A percentile compares a stretch with the other conserved stretches of the same genome.
Evolutionary conservation across 768 basidiomycete genomes (phyloP).

Genomic region (Termitomyces sp.): DNA sequence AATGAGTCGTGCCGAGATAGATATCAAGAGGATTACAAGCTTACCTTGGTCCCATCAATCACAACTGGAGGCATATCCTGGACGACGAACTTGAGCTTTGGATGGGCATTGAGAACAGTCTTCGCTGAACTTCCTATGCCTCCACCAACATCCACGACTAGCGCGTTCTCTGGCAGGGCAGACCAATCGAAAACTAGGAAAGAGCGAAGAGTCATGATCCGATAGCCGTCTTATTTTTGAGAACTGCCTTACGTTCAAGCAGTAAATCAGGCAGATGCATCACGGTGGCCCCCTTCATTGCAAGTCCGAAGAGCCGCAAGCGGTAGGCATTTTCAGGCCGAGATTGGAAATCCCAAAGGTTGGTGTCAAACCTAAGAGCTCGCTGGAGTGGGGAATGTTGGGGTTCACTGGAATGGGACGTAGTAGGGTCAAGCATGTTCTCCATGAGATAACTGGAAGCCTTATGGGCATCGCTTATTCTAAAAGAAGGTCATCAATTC

Average conservation of each 20-base stretch:
- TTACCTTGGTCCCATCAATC: conserved; percentile 1
- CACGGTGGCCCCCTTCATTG: conserved; percentile 17
- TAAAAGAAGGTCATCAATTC: background rate
- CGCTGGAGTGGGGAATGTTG: conserved; percentile 13
- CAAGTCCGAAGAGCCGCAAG: conserved; percentile 22
- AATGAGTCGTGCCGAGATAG: background rate
- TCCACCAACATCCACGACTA: conserved; percentile 61
- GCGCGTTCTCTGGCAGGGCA: conserved; percentile 35
- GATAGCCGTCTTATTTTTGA: background rate
- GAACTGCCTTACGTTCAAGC: conserved; percentile 11
- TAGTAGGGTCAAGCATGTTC: conserved; percentile 17
- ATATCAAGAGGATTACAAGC: background rate
- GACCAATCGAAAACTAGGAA: conserved; percentile 50
- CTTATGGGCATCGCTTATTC: conserved; percentile 20
- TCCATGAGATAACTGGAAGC: conserved; percentile 22
- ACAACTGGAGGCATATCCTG: conserved; percentile 42
- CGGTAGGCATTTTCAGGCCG: conserved; percentile 18
- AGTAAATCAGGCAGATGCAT: conserved; percentile 14
- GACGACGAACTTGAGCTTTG: conserved; percentile 37
- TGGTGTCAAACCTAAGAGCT: conserved; percentile 12
- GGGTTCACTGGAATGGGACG: conserved; percentile 14
- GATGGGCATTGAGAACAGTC: background rate
- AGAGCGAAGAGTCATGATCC: background rate
- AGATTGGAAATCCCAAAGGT: conserved; percentile 17
- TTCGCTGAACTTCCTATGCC: conserved; percentile 44